phyloP scores from a whole-genome alignment of 352 stramenopile genomes.

The Peronospora farinosa region DNA sequence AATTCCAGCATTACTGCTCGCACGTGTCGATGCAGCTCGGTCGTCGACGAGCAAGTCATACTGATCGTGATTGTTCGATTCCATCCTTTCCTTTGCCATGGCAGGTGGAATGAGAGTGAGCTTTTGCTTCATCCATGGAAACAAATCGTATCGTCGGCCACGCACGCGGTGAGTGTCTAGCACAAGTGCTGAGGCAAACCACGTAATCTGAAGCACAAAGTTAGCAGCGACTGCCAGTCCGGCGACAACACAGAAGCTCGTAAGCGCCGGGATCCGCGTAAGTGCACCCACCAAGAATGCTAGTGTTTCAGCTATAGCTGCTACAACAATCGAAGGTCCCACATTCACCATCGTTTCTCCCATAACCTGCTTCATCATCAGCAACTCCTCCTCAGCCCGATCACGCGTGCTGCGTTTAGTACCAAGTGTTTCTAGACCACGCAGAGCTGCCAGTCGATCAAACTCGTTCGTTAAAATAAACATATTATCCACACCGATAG shows the following conservation, averaged over 20 bases:
- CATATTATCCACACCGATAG: conserved; percentile 91
- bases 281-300: conserved; percentile 77
- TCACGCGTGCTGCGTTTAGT: conserved; percentile 27
- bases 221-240: conserved; percentile 72
- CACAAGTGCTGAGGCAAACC: conserved; percentile 78
- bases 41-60: conserved; percentile 29
- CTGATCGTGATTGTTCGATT: conserved; percentile 22
- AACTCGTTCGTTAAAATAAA: conserved; percentile 89
- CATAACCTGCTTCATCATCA: conserved; percentile 55
- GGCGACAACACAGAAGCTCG: conserved; percentile 84
- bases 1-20: conserved; percentile 15
- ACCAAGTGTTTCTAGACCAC: conserved; percentile 32
- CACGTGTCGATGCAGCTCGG: neutral
- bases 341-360: conserved; percentile 76
- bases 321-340: conserved; percentile 82
- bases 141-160: conserved; percentile 61
- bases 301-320: conserved; percentile 71
- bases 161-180: conserved; percentile 67
- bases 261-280: conserved; percentile 83
- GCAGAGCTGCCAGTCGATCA: conserved; percentile 48
- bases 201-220: conserved; percentile 83
- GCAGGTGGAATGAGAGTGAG: conserved; percentile 22
- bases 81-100: conserved; percentile 13
- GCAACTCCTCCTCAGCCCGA: conserved; percentile 29
- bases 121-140: conserved; percentile 55